Evolutionary conservation across 2,329 filamentous ascomycete genomes (phyloP), one percentile per base, ranked within the genome.

Genomic region (Aspergillus oerlinghausenensis): DNA sequence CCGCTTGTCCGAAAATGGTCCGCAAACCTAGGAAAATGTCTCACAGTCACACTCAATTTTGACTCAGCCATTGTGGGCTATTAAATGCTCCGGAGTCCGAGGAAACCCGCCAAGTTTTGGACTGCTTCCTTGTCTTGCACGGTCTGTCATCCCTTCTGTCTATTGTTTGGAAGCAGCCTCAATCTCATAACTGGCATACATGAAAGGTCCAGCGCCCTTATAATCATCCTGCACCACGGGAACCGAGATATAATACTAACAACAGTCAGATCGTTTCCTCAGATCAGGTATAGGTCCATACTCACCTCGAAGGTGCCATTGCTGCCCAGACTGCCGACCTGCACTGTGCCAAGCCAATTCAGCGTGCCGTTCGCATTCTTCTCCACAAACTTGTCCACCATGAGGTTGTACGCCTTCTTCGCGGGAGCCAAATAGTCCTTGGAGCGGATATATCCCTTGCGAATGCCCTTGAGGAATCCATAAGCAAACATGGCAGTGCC

Each of bases 231-330:
- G 53, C 35, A 38, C 53, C 14, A 62, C 23, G 1, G 58, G 60
- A n/a, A 62, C 58, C 9, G 58, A 62, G 40, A 60, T 32, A 23
- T 62, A 62, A 49, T 62, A 62, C 60, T 62, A 40, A 11, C 3
- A n/a, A 6, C 6, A 2, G 38, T 26, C 10, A 58, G 55, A 11
- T 45, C 4, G 3, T 38, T 35, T 38, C 6, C 9, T 35, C 17
- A 14, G 2, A 17, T 17, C 5, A 17, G 14, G 7, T 38, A 38
- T 38, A 38, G 14, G 14, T 5, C 3, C 32, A 38, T 38, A 43
- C 55, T 54, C 49, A 61, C 60, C 57, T 61, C 60, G 32, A 55
- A 62, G 1, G 43, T 55, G 21, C 55, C 58, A 38, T 62, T 62
- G 21, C 58, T 56, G 23, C 48, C 50, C 50, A 62, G 49, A 54